phyloP scores from a whole-genome alignment of 2,329 filamentous ascomycete species.

The Talaromyces sp. region DNA sequence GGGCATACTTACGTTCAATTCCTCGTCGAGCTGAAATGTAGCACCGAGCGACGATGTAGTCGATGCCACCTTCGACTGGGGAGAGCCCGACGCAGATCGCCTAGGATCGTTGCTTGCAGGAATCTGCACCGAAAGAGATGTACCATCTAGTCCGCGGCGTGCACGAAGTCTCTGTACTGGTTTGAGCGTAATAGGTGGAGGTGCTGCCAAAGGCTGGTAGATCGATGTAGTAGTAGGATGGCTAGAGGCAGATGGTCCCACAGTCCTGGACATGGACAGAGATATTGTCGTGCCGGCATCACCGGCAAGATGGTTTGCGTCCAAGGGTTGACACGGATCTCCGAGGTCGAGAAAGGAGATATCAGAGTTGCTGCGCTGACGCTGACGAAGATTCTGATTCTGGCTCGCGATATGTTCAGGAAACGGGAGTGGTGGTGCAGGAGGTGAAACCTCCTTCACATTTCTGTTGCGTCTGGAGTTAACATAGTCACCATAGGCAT shows the following conservation, averaged over 20 bases:
- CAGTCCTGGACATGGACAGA: neutral
- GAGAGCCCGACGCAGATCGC: conserved; percentile 3
- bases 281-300: neutral
- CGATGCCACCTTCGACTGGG: neutral
- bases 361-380: conserved; percentile 13
- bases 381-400: neutral
- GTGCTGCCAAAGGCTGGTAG: neutral
- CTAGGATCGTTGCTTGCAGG: conserved; percentile 5
- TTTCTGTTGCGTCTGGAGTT: no score
- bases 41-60: conserved; percentile 2
- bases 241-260: neutral
- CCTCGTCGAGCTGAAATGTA: conserved; percentile 10
- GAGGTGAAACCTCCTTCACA: neutral
- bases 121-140: conserved; percentile 2
- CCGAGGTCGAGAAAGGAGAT: conserved; percentile 12
- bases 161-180: neutral
- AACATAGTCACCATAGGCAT: neutral
- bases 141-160: neutral
- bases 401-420: neutral
- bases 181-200: neutral
- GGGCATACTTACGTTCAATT: neutral
- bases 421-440: neutral
- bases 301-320: neutral
- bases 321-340: neutral
- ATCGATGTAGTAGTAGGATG: neutral